Conservation (phyloP, 306 rosid genomes). For the Fragaria ananassa region DNA sequence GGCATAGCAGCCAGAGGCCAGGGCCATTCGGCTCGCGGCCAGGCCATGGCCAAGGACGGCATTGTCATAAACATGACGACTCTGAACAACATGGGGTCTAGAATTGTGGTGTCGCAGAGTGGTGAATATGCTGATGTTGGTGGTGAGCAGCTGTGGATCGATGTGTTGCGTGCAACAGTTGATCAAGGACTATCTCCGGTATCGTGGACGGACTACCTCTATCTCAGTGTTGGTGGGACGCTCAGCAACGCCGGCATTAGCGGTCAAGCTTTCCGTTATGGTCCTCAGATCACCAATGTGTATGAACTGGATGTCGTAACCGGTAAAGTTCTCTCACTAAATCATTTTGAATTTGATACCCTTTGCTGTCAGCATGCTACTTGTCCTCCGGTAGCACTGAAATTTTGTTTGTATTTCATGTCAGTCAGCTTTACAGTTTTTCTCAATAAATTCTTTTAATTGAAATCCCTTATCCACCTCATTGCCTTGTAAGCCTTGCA, state of each 20-base stretch:
- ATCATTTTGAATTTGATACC: not conserved
- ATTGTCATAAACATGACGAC: conserved; percentile 74
- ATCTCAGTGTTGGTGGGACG: conserved; percentile 75
- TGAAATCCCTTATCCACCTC: not conserved
- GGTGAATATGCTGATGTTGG: conserved; percentile 69
- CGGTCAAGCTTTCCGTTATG: conserved; percentile 71
- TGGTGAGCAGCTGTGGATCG: conserved; percentile 74
- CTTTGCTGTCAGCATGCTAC: not conserved
- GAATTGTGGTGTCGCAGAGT: conserved; percentile 33
- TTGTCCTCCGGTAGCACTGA: too few relatives aligned
- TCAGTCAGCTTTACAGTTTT: not conserved
- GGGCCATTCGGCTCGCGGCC: conserved; percentile 79
- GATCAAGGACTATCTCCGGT: conserved; percentile 52
- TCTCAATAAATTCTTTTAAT: not conserved
- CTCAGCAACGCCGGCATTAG: conserved; percentile 89
- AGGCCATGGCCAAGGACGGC: conserved; percentile 57
- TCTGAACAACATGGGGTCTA: conserved; percentile 21
- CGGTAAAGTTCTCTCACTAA: conserved; percentile 29
- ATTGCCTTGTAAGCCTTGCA: not conserved
- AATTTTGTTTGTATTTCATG: too few relatives aligned
- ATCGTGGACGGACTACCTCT: conserved; percentile 82
- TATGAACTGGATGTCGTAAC: conserved; percentile 69
- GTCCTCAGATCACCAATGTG: conserved; percentile 83
- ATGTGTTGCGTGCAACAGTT: conserved; percentile 54
- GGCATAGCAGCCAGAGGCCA: conserved; percentile 65